Percentiles rank a stretch among this genome's conserved stretches.
Evolutionary conservation across 2,329 filamentous ascomycete species (phyloP).

Genomic region (Sclerotiophoma versabilis): DNA sequence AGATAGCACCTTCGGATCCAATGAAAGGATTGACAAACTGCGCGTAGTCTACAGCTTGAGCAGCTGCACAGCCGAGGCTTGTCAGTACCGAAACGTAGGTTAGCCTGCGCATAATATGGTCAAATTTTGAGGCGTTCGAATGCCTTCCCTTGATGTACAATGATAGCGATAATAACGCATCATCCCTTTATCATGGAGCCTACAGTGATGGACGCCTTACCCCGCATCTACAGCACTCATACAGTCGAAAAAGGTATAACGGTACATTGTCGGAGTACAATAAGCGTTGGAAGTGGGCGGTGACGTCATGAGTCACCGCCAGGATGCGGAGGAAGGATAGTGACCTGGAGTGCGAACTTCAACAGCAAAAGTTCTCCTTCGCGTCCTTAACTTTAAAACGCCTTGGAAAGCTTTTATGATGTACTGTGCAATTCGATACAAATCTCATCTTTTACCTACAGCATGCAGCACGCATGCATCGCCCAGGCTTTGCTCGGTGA

Average conservation of each 20-base stretch:
- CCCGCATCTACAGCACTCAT: constrained; percentile 2
- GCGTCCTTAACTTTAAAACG: background rate
- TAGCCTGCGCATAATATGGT: background rate
- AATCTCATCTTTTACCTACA: background rate
- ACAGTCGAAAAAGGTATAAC: background rate
- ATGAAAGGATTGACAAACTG: constrained; percentile 56
- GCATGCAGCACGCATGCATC: background rate
- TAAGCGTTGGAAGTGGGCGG: background rate
- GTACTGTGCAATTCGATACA: too few species aligned
- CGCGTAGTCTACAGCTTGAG: constrained; percentile 39
- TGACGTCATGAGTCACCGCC: constrained; percentile 9
- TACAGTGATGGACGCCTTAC: background rate
- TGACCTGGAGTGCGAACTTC: background rate
- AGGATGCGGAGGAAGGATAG: constrained; percentile 4
- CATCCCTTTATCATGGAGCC: background rate
- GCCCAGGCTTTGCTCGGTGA: background rate
- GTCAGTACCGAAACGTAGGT: background rate
- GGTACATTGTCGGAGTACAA: constrained; percentile 13
- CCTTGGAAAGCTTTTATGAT: too few species aligned
- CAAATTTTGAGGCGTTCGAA: background rate
- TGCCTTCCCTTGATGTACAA: background rate
- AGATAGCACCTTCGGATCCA: constrained; percentile 55
- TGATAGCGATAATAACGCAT: background rate
- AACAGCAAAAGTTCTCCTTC: background rate
- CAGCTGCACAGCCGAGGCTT: background rate